Percentiles rank a stretch among this genome's conserved stretches.
phyloP scores from a whole-genome alignment of 345 rosid genomes.

The Syzygium aromaticum region DNA sequence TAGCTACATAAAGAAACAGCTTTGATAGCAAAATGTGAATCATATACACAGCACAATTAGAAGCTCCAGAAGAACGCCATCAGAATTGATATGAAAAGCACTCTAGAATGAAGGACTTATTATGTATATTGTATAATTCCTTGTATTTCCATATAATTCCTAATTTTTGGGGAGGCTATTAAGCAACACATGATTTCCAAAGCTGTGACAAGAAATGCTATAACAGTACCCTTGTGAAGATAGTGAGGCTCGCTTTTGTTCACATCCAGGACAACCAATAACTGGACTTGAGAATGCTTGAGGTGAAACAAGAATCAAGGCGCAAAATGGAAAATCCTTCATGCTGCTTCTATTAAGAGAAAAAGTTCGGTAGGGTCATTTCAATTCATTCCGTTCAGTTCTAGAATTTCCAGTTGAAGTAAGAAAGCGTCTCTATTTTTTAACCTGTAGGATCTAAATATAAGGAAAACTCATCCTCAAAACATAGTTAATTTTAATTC shows the following conservation, averaged over 20 bases:
- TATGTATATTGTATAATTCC: background rate
- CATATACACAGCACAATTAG: background rate
- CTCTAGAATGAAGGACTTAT: background rate
- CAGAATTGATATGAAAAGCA: background rate
- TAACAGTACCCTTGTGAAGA: background rate
- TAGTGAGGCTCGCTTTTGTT: background rate
- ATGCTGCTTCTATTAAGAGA: background rate
- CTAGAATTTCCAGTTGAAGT: background rate
- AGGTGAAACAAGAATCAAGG: background rate
- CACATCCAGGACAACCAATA: background rate
- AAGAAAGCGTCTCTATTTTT: background rate
- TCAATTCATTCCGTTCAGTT: background rate
- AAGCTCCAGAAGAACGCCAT: background rate
- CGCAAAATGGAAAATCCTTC: background rate
- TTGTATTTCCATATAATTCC: background rate
- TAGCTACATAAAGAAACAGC: background rate
- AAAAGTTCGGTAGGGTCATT: background rate
- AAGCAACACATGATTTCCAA: fast-evolving
- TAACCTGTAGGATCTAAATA: background rate
- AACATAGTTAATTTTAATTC: background rate
- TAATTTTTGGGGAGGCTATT: background rate
- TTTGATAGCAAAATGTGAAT: background rate
- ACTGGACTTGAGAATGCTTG: background rate
- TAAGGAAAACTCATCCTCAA: background rate
- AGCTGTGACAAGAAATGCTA: background rate